Conservation (phyloP, 176 grass and related monocot species). For the Phragmites australis region DNA sequence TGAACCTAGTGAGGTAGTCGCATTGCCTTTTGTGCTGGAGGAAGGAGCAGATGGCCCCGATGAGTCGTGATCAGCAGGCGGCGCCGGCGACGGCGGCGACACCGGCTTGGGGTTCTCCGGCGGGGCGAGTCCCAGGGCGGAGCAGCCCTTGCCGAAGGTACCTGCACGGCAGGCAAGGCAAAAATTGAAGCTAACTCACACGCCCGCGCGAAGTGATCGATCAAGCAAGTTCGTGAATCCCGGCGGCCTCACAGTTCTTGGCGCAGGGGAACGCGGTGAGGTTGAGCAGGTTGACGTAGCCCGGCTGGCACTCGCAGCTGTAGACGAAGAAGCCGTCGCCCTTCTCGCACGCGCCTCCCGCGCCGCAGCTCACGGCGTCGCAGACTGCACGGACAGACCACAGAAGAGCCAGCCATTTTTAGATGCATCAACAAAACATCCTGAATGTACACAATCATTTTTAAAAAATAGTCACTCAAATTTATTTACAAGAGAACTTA, state of each 20-base stretch:
- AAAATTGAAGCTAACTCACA: background rate
- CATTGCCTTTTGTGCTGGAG: constrained; percentile 28
- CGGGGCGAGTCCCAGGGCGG: background rate
- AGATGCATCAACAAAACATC: no score
- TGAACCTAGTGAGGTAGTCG: constrained; percentile 22
- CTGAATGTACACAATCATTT: no score
- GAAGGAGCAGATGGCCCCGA: background rate
- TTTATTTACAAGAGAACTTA: no score
- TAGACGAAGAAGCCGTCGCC: background rate
- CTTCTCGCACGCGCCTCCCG: background rate
- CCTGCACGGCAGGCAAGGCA: background rate
- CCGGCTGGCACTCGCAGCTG: constrained; percentile 18
- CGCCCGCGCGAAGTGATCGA: no score
- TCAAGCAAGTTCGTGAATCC: no score
- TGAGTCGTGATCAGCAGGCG: background rate
- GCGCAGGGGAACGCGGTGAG: constrained; percentile 22
- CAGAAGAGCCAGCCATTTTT: background rate
- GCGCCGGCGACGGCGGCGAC: background rate
- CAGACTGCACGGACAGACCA: background rate
- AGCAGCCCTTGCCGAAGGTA: background rate
- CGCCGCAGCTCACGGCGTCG: background rate
- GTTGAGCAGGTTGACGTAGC: constrained; percentile 28
- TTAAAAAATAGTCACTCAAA: no score
- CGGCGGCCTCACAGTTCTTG: constrained; percentile 5
- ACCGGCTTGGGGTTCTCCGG: background rate